Base-by-base conservation (phyloP, 805 yeast species). In the Jamesozyma rosinii region DNA sequence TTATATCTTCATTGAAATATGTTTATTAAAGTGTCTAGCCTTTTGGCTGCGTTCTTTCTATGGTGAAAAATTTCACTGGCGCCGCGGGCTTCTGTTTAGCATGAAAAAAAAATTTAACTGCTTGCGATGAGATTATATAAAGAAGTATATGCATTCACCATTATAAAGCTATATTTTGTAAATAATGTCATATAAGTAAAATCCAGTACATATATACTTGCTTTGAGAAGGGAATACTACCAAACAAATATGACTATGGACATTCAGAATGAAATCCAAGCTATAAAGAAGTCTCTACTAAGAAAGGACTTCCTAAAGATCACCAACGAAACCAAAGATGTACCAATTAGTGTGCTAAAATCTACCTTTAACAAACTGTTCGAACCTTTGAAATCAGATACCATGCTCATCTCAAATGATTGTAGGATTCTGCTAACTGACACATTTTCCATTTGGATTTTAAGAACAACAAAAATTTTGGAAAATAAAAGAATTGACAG, bases 361-460 rank as follows among this genome's bases (percentile, higher is more conserved):
- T 24, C 37, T 9, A 38, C 41, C 8, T 48, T 51, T 37, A 32
- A 38, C 15, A 19, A 29, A 5, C 22, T 51, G 21, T 44, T 44
- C 20, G 18, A 29, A 19, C 41, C 39, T 13, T 46, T 52, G 17
- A 31, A 19, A 24, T 22, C 41, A 17, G 44, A 47, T 21, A 43
- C 46, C 3, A 39, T 22, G 11, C 42, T 41, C 21, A 15, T 48
- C 3, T 20, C 46, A 26, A 55, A 50, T 37, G 19, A 41, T 5
- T 15, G 30, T 5, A 54, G 63, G 40, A 66, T 77, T 0, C 18
- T 68, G 0, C 67, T 75, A 14, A 70, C 76, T 37, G 95, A 86
- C 52, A 66, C 82, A 0, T 54, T 83, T 22, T 64, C 85, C 1
- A 69, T 86, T 4, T 83, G 89, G 80, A 51, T 81, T 2, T 67